Evolutionary conservation across 805 yeast species (phyloP).

Genomic region (Candida ovalis): DNA sequence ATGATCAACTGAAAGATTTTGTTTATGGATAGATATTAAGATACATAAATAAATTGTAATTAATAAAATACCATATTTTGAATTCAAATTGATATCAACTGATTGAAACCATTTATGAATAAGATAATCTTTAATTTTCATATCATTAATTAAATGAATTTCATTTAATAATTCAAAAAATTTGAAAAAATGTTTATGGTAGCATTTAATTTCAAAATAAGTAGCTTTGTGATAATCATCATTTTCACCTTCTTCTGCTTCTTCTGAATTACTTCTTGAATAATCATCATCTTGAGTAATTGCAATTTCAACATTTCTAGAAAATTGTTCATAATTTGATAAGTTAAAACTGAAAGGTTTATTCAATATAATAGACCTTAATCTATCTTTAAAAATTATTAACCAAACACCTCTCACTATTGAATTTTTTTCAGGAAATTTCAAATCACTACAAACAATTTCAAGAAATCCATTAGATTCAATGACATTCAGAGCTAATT

Average conservation of each 20-base stretch:
- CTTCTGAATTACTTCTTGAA: not conserved
- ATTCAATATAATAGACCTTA: constrained; percentile 4
- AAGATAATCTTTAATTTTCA: constrained; percentile 8
- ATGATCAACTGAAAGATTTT: constrained; percentile 2
- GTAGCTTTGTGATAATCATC: not conserved
- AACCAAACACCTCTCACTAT: constrained; percentile 8
- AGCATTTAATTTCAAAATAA: not conserved
- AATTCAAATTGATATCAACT: not conserved
- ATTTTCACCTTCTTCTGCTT: not conserved
- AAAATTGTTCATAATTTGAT: not conserved
- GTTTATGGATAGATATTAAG: constrained; percentile 7
- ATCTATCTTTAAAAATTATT: constrained; percentile 6
- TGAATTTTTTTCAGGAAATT: constrained; percentile 1
- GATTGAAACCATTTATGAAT: constrained; percentile 8
- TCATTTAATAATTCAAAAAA: not conserved
- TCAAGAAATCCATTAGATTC: constrained; percentile 6
- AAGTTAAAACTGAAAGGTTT: constrained; percentile 5
- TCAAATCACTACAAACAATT: not conserved
- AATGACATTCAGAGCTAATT: constrained; percentile 6
- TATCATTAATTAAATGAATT: not conserved
- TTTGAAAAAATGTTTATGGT: not conserved
- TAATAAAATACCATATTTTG: constrained; percentile 2
- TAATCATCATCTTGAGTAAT: not conserved
- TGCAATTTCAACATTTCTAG: not conserved
- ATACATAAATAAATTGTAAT: constrained; percentile 4